Percentiles rank a stretch among this genome's conserved stretches.
Evolutionary conservation across 192 early-diverging fungal species (phyloP).

Genomic region (Coemansia reversa): DNA sequence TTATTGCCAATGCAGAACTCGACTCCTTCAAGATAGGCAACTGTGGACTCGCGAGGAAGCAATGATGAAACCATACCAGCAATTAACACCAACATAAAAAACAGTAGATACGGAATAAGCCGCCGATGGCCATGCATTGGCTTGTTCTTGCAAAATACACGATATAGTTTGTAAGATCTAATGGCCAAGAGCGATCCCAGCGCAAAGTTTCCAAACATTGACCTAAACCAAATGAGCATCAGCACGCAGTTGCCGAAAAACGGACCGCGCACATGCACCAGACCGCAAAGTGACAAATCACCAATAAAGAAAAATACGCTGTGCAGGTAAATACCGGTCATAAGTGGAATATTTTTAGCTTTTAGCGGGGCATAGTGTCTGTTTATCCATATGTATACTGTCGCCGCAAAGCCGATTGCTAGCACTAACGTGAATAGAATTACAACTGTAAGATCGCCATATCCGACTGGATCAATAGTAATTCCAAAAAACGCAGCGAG

Average conservation of each 20-base stretch:
- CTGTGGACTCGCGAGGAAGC: conserved; percentile 29
- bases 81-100: conserved; percentile 18
- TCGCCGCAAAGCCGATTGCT: conserved; percentile 32
- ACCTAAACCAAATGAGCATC: conserved; percentile 50
- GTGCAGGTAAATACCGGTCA: conserved; percentile 44
- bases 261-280: conserved; percentile 39
- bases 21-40: conserved; percentile 30
- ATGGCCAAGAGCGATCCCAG: conserved; percentile 43
- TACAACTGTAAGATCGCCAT: conserved; percentile 29
- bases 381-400: conserved; percentile 42
- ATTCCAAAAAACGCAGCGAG: conserved; percentile 40
- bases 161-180: conserved; percentile 45
- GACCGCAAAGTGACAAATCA: conserved; percentile 46
- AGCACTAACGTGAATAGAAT: conserved; percentile 23
- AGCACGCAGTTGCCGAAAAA: conserved; percentile 48
- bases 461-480: conserved; percentile 30
- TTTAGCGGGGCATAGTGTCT: conserved; percentile 54
- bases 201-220: conserved; percentile 51
- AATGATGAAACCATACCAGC: conserved; percentile 32
- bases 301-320: conserved; percentile 52
- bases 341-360: conserved; percentile 55
- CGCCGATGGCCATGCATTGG: conserved; percentile 39
- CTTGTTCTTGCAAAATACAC: conserved; percentile 47
- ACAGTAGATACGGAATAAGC: conserved; percentile 30
- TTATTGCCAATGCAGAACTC: conserved; percentile 50